Evolutionary conservation across 208 protist genomes (phyloP), one percentile per base, ranked within the genome.

Genomic region (Phytomonas sp.): DNA sequence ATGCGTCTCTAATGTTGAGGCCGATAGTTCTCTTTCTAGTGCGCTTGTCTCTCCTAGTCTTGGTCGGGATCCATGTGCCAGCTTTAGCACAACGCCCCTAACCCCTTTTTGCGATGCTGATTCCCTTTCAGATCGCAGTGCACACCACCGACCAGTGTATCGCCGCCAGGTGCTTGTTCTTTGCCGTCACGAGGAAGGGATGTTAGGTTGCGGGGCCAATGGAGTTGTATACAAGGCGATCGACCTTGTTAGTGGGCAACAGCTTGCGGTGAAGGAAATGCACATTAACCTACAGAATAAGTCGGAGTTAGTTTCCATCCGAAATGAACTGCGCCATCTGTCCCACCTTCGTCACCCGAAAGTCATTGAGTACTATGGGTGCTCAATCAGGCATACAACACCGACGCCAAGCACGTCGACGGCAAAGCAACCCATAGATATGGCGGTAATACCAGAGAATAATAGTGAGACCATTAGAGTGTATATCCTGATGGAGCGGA

Each of bases 311-410:
- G 67, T 61, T 1, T 32, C 72, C 26, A 66, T 81, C 23, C 77
- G 77, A 20, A 78, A 72, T 37, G 77, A 81, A 33, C 73, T 81
- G 46, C 73, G 70, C 7, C 73, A 78, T 43, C 73, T 84, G 29
- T 69, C 72, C 13, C 51, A 56, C 53, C 66, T 80, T 36, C 75
- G 76, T 7, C 75, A 75, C 64, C 56, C 72, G 11, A 77, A 78
- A 60, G 73, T 84, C 56, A 70, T 84, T 3, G 74, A 80, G 61
- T 80, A 84, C 34, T 66, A 78, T 20, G 79, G 79, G 11, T 78
- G 75, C 56, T 67, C 60, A 1, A 68, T 84, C 30, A 63, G 75
- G 32, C 60, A 73, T 37, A 9, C 60, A 23, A 67, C 59, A 36
- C 46, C 64, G 9, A 37, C 17, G 20, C 31, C 33, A 28, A 74